Evolutionary conservation across 2,329 filamentous ascomycete species (phyloP).

Genomic region (Penicillium oxalicum): DNA sequence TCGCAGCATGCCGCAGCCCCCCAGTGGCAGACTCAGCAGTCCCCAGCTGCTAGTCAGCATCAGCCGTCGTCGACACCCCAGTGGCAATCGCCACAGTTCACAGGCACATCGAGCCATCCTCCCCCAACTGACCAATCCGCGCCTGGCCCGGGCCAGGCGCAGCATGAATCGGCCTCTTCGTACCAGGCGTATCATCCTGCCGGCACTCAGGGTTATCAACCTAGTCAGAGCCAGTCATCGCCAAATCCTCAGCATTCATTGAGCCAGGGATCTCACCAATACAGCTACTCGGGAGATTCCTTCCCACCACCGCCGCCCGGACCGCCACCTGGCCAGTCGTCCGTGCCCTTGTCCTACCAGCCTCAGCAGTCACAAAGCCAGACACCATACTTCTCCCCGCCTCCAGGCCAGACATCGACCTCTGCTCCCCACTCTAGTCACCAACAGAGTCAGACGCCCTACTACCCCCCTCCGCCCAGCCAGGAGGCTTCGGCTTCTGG

Average conservation of each 20-base stretch:
- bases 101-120: background rate
- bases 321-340: slow-evolving; percentile 22
- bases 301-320: slow-evolving; percentile 38
- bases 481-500: slow-evolving; percentile 28
- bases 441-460: slow-evolving; percentile 26
- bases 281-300: slow-evolving; percentile 29
- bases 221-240: slow-evolving; percentile 2
- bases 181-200: slow-evolving; percentile 6
- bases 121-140: slow-evolving; percentile 5
- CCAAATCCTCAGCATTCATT: background rate
- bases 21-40: slow-evolving; percentile 14
- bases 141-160: slow-evolving; percentile 7
- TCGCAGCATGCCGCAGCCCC: slow-evolving; percentile 4
- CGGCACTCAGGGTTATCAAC: slow-evolving; percentile 4
- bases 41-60: slow-evolving; percentile 1
- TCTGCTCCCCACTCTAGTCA: slow-evolving; percentile 9
- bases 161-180: slow-evolving; percentile 1
- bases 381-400: slow-evolving; percentile 7
- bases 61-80: background rate
- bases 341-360: slow-evolving; percentile 11
- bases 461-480: slow-evolving; percentile 39
- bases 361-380: slow-evolving; percentile 12
- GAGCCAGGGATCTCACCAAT: slow-evolving; percentile 13
- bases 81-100: background rate
- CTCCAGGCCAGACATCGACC: slow-evolving; percentile 6